phyloP scores from a whole-genome alignment of 768 basidiomycete genomes.

The Fomitopsis pulvina region DNA sequence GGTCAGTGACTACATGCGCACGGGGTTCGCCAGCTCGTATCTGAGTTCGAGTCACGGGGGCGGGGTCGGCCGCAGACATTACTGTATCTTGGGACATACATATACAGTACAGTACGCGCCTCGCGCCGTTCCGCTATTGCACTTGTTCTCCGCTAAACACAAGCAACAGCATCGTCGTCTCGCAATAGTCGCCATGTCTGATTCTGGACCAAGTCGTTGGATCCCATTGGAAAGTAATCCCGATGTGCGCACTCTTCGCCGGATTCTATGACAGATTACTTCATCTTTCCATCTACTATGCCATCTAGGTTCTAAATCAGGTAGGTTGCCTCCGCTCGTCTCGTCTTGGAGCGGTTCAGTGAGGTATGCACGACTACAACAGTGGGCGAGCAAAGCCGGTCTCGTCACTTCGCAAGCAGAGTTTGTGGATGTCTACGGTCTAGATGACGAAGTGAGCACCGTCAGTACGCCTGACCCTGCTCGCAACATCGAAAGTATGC shows the following conservation, averaged over 20 bases:
- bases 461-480: no score
- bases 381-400: constrained; percentile 73
- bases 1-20: no score
- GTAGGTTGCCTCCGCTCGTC: neutral
- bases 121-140: no score
- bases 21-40: no score
- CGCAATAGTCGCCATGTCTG: neutral
- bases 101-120: no score
- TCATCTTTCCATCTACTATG: no score
- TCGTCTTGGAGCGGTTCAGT: neutral
- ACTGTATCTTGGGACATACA: no score
- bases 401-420: constrained; percentile 40
- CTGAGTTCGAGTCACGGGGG: no score
- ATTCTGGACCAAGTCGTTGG: constrained; percentile 37
- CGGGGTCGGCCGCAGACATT: no score
- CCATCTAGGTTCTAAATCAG: constrained; percentile 38
- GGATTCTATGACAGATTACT: no score
- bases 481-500: neutral
- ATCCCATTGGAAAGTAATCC: constrained; percentile 80
- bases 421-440: constrained; percentile 69
- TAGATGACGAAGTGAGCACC: constrained; percentile 53
- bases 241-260: constrained; percentile 29
- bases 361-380: neutral
- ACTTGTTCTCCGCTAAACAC: neutral
- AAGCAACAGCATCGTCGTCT: neutral